These are phyloP conservation scores for Galerina sulciceps DNA, from an alignment of 768 basidiomycete genomes.

Conservation along the genomic window DNA sequence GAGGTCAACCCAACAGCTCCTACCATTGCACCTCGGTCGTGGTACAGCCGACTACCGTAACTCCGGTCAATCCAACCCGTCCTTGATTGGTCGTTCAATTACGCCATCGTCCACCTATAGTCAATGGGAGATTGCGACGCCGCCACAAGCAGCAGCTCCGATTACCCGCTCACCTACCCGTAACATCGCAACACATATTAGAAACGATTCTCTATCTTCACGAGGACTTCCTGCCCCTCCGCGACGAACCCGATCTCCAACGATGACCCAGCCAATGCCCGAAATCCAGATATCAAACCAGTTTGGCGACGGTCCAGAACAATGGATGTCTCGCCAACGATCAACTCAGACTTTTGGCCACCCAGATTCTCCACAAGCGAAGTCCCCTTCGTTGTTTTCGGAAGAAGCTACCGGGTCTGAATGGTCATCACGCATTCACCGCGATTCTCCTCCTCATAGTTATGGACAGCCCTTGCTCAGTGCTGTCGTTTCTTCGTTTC, in stretches of 20 bases:
- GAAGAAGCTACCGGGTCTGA: constrained; percentile 14
- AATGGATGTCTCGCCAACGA: constrained; percentile 17
- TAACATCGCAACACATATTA: constrained; percentile 19
- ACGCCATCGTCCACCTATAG: constrained; percentile 23
- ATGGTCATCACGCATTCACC: constrained; percentile 12
- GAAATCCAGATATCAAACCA: background rate
- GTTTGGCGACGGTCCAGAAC: background rate
- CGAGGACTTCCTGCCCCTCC: constrained; percentile 42
- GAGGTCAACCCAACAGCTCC: constrained; percentile 14
- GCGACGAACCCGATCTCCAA: constrained; percentile 22
- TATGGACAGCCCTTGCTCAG: constrained; percentile 15
- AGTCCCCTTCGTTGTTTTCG: constrained; percentile 17
- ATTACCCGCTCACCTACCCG: constrained; percentile 6
- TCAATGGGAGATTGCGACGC: constrained; percentile 24
- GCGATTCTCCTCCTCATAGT: background rate
- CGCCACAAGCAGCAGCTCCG: constrained; percentile 16
- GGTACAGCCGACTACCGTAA: constrained; percentile 18
- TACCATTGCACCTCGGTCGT: constrained; percentile 24
- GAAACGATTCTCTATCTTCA: constrained; percentile 29
- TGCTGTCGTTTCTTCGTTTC: constrained; percentile 13
- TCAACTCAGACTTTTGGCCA: constrained; percentile 23
- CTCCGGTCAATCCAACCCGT: constrained; percentile 18
- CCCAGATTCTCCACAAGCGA: constrained; percentile 9
- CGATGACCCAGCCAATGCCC: constrained; percentile 7
- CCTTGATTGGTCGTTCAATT: constrained; percentile 30